These are phyloP conservation scores for Golovinomyces cichoracearum DNA, from an alignment of 2,329 filamentous ascomycete genomes.

Conservation along the genomic window DNA sequence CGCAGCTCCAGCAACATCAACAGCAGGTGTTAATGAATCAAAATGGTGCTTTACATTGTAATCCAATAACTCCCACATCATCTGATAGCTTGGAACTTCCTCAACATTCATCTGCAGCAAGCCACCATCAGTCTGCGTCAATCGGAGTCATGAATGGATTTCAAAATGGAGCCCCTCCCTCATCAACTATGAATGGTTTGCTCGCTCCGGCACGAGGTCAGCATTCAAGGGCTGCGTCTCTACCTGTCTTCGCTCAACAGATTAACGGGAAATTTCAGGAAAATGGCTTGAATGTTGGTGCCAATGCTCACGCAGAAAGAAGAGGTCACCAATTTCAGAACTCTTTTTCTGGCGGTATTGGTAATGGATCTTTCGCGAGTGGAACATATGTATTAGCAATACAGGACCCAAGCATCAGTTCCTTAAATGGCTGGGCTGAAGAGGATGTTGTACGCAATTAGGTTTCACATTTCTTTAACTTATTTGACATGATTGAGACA, in stretches of 20 bases:
- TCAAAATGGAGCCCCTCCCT: conserved; percentile 24
- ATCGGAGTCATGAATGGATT: conserved; percentile 33
- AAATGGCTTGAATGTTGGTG: conserved; percentile 8
- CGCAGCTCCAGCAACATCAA: conserved; percentile 37
- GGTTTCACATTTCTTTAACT: background rate
- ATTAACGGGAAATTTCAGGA: conserved; percentile 33
- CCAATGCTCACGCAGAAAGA: conserved; percentile 21
- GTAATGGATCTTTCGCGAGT: conserved; percentile 9
- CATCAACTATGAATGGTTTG: conserved; percentile 50
- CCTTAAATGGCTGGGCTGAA: conserved; percentile 41
- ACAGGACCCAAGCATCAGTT: conserved; percentile 27
- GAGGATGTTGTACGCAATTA: conserved; percentile 19
- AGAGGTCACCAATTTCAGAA: conserved; percentile 41
- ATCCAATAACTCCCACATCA: conserved; percentile 27
- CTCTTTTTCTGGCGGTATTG: conserved; percentile 21
- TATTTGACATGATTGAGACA: background rate
- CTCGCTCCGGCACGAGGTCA: conserved; percentile 39
- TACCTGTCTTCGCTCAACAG: conserved; percentile 44
- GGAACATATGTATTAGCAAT: conserved; percentile 33
- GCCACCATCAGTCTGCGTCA: conserved; percentile 38
- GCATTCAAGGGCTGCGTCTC: conserved; percentile 49
- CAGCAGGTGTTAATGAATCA: conserved; percentile 46
- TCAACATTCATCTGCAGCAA: conserved; percentile 23
- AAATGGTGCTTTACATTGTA: conserved; percentile 58
- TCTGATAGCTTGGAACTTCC: conserved; percentile 32